Conservation (phyloP, 192 early-diverging fungal genomes). For the Entomortierella beljakovae region DNA sequence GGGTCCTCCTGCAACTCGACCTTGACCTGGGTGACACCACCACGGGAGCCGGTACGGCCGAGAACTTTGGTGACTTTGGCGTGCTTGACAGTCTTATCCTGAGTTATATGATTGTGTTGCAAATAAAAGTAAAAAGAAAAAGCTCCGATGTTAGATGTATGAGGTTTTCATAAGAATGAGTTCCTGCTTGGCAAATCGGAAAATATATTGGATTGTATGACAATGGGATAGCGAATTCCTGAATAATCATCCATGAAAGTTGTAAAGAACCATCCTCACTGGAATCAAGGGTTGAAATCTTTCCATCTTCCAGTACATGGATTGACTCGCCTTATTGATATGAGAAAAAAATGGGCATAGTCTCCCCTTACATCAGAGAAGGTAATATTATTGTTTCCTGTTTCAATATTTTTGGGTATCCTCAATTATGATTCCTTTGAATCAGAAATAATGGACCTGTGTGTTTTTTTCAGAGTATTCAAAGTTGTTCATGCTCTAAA, state of each 20-base stretch:
- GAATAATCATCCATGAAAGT: no score
- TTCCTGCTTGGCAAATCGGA: no score
- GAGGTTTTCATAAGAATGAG: background rate
- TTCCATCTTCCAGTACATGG: no score
- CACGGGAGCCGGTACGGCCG: conserved; percentile 99
- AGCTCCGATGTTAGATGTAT: background rate
- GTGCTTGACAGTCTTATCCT: conserved; percentile 84
- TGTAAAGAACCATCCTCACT: no score
- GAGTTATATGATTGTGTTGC: conserved; percentile 3
- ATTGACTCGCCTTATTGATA: no score
- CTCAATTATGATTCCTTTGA: background rate
- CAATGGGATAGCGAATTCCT: no score
- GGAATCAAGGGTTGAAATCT: no score
- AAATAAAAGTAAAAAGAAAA: background rate
- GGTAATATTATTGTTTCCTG: background rate
- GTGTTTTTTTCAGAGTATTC: background rate
- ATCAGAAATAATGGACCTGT: no score
- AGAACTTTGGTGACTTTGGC: conserved; percentile 97
- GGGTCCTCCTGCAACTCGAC: conserved; percentile 99
- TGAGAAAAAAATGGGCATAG: conserved; percentile 30
- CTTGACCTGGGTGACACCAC: conserved; percentile 99
- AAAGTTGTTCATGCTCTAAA: background rate
- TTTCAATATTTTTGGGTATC: background rate
- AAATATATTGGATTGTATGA: no score
- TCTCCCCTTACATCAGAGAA: conserved; percentile 7